Evolutionary conservation across 495 filamentous ascomycete genomes (phyloP), one percentile per base, ranked within the genome.

Genomic region (Neurospora sp.): DNA sequence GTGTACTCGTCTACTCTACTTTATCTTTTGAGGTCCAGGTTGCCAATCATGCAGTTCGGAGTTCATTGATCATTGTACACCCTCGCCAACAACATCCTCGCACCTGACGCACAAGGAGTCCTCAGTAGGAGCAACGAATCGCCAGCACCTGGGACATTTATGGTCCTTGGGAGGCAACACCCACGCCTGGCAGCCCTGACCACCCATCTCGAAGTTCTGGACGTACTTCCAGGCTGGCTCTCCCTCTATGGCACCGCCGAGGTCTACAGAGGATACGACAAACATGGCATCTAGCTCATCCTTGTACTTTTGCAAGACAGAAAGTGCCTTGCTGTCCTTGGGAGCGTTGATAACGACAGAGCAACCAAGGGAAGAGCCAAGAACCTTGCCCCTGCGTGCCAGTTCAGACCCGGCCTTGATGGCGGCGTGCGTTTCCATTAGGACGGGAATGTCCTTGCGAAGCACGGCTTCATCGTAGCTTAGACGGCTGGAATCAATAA

Each of bases 111-210:
- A 97, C 68, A 96, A 82, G 72, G 81, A 80, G 22, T 90, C 89
- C 79, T 89, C 86, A 42, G 81, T 78, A 10, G 83, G 81, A 35
- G 87, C 86, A 22, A 89, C 86, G 82, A 91, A 97, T 72, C 91
- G 88, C 96, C 96, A 98, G 83, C 96, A 98, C 61, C 95, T 87
- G 3, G 88, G 85, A 76, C 95, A 98, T 78, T 98, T 98, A 59
- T 75, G 73, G 4, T 88, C 83, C 73, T 84, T 83, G 0, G 94
- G 89, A n/a, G 90, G 88, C 45, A 89, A 82, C 12, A 97, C 90
- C 78, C 88, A 81, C 14, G 89, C 91, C 1, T 72, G 83, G 70
- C 86, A 87, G 59, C 78, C 81, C 3, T 78, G 70, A 27, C 85
- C 86, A 45, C 76, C 81, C 3, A 88, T 77, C 65, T 89, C 86